Base-by-base conservation (phyloP, 2,329 filamentous ascomycete species). In the Cordyceps cateniannulata region DNA sequence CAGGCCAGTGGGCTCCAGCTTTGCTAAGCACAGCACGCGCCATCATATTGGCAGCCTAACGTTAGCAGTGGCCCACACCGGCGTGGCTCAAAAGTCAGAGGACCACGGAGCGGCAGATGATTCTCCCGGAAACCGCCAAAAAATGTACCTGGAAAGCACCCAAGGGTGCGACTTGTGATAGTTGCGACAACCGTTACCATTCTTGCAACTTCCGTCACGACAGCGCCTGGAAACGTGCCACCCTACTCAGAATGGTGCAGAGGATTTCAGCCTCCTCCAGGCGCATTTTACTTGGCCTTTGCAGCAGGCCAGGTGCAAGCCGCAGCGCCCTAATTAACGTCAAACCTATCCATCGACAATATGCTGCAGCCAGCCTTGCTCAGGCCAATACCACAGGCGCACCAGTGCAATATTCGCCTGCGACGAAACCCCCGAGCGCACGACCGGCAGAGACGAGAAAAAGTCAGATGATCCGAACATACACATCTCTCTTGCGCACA, bases 371-470 rank as follows among this genome's bases (percentile, higher is more conserved):
- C 9, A 58, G 40, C 48, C 20, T 69, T 18, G 63, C 65, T 7
- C 62, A 65, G 20, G 61, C 69, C 20, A 51, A 56, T n/a, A 48
- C 49, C 10, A 58, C 62, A 22, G 71, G 66, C 38, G 68, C 79
- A 27, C 79, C 79, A 1, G 72, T 76, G 62, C 75, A 81, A 65
- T 80, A 81, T 64, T 73, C 79, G 2, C 87, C 82, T 77, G 84
- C 86, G 0, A 88, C 86, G 1, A 92, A 97, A 74, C 93, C 93
- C 3, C 91, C 91, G 4, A 96, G 90, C 59, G 89, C 96, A 72
- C 90, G 93, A 71, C 89, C 87, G 22, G 85, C 93, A 51, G 89
- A 96, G 71, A 88, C 88, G 69, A 89, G 93, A 72, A 96, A 98
- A 77, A 88, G 92, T 18, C 95, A 99, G 76, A 82, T 98, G 62